These are phyloP conservation scores for Lithohypha guttulata DNA, from an alignment of 2,329 filamentous ascomycete genomes.

Conservation along the genomic window DNA sequence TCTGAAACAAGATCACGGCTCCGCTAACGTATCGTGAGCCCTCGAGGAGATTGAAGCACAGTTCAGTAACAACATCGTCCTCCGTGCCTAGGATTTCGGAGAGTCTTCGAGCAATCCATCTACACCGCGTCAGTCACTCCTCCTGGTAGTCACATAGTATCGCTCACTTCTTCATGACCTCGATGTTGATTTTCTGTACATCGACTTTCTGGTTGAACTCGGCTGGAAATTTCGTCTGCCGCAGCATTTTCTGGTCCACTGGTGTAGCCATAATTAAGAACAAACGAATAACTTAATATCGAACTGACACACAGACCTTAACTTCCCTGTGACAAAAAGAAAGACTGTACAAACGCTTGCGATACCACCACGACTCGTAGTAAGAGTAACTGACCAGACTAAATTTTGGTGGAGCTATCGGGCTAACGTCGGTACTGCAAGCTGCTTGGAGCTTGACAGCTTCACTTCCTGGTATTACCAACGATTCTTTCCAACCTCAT, in stretches of 20 bases:
- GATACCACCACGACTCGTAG: no score
- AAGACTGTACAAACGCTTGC: no score
- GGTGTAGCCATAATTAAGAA: constrained; percentile 42
- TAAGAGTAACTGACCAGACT: no score
- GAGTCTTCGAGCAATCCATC: constrained; percentile 88
- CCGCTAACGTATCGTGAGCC: constrained; percentile 60
- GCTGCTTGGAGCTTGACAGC: no score
- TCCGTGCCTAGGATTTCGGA: constrained; percentile 81
- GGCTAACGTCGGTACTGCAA: no score
- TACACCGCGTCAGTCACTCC: constrained; percentile 30
- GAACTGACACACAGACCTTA: no score
- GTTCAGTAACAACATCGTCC: constrained; percentile 90
- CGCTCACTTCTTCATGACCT: constrained; percentile 90
- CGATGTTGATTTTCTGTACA: constrained; percentile 91
- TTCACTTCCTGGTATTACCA: no score
- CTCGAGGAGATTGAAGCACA: constrained; percentile 61
- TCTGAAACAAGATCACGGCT: not conserved
- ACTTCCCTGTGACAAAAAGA: no score
- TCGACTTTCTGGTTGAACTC: constrained; percentile 95
- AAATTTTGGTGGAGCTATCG: no score
- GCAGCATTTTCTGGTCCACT: constrained; percentile 80
- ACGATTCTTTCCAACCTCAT: no score
- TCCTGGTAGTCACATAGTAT: constrained; percentile 8
- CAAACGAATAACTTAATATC: no score
- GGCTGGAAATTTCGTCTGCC: constrained; percentile 82